Conservation (phyloP, 331 rosid genomes). For the Phaseolus coccineus region DNA sequence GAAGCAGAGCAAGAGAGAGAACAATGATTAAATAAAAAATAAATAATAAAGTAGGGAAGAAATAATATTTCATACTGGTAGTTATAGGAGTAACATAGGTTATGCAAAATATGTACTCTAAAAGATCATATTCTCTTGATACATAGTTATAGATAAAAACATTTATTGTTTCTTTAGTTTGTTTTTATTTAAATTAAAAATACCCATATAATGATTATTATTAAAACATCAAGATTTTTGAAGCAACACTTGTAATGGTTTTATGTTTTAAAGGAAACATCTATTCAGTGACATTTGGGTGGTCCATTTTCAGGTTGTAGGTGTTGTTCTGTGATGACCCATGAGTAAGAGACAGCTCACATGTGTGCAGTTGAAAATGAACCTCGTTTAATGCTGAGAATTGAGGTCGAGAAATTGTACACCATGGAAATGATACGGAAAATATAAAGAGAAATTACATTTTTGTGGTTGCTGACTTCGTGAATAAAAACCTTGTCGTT, state of each 20-base stretch:
- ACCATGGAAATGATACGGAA: not conserved
- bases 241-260: not conserved
- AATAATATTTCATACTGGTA: too few species aligned
- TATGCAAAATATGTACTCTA: too few species aligned
- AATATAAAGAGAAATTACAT: constrained; percentile 9
- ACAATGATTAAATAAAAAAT: too few species aligned
- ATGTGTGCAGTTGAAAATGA: constrained; percentile 33
- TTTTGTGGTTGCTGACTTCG: constrained; percentile 45
- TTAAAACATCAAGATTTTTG: not conserved
- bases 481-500: constrained; percentile 10
- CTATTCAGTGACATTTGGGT: constrained; percentile 17
- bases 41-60: too few species aligned
- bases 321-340: constrained; percentile 29
- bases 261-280: not conserved
- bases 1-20: too few species aligned
- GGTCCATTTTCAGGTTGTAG: constrained; percentile 48
- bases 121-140: too few species aligned
- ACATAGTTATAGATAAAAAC: too few species aligned
- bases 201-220: not conserved
- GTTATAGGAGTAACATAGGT: too few species aligned
- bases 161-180: not conserved
- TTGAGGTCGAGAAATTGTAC: constrained; percentile 23
- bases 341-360: constrained; percentile 24
- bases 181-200: not conserved
- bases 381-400: constrained; percentile 18